Base-by-base conservation (phyloP, 1,284 basidiomycete species). In the Tylopilus sp. region DNA sequence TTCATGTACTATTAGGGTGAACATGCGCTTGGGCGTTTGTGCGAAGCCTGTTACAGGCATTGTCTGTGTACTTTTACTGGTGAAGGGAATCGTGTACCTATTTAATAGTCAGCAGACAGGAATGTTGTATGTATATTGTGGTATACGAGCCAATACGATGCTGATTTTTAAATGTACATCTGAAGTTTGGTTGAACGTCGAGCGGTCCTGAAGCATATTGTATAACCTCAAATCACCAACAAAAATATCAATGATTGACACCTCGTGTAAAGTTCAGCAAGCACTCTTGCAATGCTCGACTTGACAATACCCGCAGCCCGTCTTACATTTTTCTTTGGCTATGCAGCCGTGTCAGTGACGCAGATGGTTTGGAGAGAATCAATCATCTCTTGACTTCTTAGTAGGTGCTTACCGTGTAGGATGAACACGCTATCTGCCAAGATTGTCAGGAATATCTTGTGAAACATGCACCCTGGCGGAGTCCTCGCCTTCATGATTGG, bases 291-390 rank as follows among this genome's bases (percentile, higher is more conserved):
- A 51, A 95, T 83, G 47, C 91, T 91, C 36, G 86, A 84, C 82
- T 93, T 96, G 66, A 98, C 79, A 33, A 92, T 87, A 38, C 83
- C 82, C 24, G 91, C 90, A 2, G 96, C 94, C 83, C 95, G 96
- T 83, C 98, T 96, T 63, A 92, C 89, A 74, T 99, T 98, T 82
- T 97, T 97, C 84, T 86, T 92, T 36, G 89, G 90, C 70, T 98
- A 81, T 15, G 89, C 95, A 16, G 90, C 87, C 6, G 88, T 91
- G 68, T 97, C 81, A 29, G 92, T 91, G n/a, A 99, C 82, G 64
- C 95, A 88, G 69, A 99, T 90, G 74, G 92, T 94, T n/a, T 97
- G 96, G 58, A 91, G 85, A 16, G 89, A 86, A 75, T 96, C 94
- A n/a, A 88, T 82, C 66, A 89, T 81, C 83, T 98, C 96, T 79